Evolutionary conservation across 2,329 filamentous ascomycete species (phyloP).

Genomic region (Nakataea oryzae): DNA sequence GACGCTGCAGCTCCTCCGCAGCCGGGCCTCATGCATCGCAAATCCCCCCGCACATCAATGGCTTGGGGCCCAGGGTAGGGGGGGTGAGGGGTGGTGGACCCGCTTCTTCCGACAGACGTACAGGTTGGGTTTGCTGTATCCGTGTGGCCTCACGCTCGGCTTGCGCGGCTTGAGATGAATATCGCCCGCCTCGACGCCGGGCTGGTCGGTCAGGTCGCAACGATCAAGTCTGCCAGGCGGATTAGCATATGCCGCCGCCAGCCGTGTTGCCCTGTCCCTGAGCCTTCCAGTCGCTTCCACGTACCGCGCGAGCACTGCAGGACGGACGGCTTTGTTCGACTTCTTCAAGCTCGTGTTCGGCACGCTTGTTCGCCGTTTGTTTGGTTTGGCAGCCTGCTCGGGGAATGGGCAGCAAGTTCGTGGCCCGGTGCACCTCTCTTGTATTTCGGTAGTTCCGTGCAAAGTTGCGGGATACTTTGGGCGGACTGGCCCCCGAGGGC

Average conservation of each 20-base stretch:
- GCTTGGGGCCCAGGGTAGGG: neutral
- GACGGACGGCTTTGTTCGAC: neutral
- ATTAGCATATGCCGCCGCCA: neutral
- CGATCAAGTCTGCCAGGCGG: neutral
- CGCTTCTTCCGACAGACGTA: neutral
- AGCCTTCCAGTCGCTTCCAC: neutral
- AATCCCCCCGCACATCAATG: neutral
- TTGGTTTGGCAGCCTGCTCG: neutral
- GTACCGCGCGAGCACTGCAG: neutral
- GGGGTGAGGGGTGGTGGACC: neutral
- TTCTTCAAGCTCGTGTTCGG: neutral
- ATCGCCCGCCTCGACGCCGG: neutral
- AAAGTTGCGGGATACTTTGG: neutral
- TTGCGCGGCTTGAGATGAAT: slow-evolving; percentile 5
- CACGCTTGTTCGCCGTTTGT: neutral
- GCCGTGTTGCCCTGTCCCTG: neutral
- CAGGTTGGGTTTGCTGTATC: neutral
- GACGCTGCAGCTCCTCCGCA: neutral
- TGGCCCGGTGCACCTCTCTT: neutral
- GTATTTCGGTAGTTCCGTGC: neutral
- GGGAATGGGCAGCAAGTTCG: neutral
- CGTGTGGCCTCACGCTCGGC: neutral
- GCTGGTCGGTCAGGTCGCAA: neutral
- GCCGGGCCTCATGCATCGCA: neutral
- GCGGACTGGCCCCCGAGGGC: neutral